A percentile compares a stretch with the other conserved stretches of the same genome.
Evolutionary conservation across 2,329 filamentous ascomycete species (phyloP).

Genomic region (Colletotrichum neosansevieriae): DNA sequence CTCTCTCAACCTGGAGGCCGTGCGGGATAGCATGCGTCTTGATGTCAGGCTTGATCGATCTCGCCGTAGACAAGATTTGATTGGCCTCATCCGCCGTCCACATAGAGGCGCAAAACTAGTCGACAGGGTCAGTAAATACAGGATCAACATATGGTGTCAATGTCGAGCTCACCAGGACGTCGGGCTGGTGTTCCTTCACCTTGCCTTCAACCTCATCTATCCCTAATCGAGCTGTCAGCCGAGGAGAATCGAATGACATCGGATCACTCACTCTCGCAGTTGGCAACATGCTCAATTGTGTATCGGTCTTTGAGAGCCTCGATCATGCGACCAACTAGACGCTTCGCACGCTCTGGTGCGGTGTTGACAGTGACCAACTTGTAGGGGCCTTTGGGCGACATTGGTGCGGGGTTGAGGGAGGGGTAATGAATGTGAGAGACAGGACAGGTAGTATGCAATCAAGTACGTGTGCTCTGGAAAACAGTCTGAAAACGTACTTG

Average conservation of each 20-base stretch:
- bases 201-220: conserved; percentile 68
- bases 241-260: background rate
- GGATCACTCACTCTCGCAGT: conserved; percentile 66
- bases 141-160: background rate
- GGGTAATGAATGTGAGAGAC: background rate
- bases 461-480: background rate
- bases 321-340: conserved; percentile 70
- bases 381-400: conserved; percentile 66
- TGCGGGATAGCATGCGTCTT: conserved; percentile 66
- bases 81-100: conserved; percentile 61
- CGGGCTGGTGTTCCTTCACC: conserved; percentile 54
- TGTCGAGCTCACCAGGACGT: conserved; percentile 45
- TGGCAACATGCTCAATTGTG: conserved; percentile 71
- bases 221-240: conserved; percentile 48
- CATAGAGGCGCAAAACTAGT: conserved; percentile 71
- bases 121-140: background rate
- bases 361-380: conserved; percentile 77
- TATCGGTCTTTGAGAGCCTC: conserved; percentile 73
- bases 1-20: conserved; percentile 64
- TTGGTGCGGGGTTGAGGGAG: conserved; percentile 34
- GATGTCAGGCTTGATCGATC: conserved; percentile 57
- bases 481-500: background rate
- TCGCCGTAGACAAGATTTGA: conserved; percentile 58
- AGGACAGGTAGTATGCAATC: background rate
- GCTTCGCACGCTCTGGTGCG: conserved; percentile 73